These are phyloP conservation scores for Aspergillus phoenicis DNA, from an alignment of 2,329 filamentous ascomycete species.

Conservation along the genomic window DNA sequence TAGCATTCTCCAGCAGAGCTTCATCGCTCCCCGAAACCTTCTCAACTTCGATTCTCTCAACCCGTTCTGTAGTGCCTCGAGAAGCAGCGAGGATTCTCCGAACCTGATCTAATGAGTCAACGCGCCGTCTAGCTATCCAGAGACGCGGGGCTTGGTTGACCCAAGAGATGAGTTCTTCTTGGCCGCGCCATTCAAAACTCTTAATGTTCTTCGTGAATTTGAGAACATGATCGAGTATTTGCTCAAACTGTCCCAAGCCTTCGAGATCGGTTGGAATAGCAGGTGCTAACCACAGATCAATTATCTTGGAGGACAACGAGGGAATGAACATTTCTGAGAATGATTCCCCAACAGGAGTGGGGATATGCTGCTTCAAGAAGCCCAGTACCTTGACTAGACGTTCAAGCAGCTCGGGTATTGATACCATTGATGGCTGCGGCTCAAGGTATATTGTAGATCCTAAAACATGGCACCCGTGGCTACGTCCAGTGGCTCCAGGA, in stretches of 20 bases:
- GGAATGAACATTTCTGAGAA: slow-evolving; percentile 73
- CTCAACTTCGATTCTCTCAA: slow-evolving; percentile 84
- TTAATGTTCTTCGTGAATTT: slow-evolving; percentile 67
- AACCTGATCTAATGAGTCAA: slow-evolving; percentile 74
- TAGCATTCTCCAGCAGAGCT: slow-evolving; percentile 60
- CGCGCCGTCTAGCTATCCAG: slow-evolving; percentile 83
- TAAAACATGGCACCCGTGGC: slow-evolving; percentile 30
- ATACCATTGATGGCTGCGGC: slow-evolving; percentile 28
- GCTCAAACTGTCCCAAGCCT: slow-evolving; percentile 72
- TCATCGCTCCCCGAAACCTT: slow-evolving; percentile 71
- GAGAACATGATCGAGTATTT: slow-evolving; percentile 65
- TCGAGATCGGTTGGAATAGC: slow-evolving; percentile 74
- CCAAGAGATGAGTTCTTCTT: slow-evolving; percentile 73
- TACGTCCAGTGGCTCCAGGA: slow-evolving; percentile 28
- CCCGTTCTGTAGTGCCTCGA: slow-evolving; percentile 66
- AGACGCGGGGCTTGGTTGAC: slow-evolving; percentile 74
- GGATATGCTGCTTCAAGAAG: slow-evolving; percentile 56
- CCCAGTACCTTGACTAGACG: slow-evolving; percentile 50
- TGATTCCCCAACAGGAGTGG: slow-evolving; percentile 50
- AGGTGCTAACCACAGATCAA: slow-evolving; percentile 72
- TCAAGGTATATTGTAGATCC: slow-evolving; percentile 33
- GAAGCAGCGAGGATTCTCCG: slow-evolving; percentile 69
- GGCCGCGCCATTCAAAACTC: slow-evolving; percentile 63
- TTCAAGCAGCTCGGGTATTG: slow-evolving; percentile 42
- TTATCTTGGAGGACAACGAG: slow-evolving; percentile 67